Conservation (phyloP, 192 early-diverging fungal species). For the Powellomyces hirtus region DNA sequence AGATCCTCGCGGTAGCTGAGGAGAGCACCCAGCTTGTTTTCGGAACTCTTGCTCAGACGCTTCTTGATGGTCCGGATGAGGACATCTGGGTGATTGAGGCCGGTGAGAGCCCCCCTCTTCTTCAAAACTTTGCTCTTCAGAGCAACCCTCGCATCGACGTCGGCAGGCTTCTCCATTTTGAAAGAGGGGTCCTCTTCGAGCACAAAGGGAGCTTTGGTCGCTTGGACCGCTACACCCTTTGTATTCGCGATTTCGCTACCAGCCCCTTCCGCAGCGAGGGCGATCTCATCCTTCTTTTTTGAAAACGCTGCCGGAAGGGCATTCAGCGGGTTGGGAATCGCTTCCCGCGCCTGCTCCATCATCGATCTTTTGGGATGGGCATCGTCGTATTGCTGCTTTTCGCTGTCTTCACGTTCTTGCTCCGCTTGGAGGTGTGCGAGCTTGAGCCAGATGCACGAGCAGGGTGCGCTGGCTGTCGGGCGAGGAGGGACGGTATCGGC, state of each 20-base stretch:
- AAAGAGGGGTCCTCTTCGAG: background rate
- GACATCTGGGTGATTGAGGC: background rate
- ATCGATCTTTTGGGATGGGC: background rate
- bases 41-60: slow-evolving; percentile 7
- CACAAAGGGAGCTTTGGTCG: background rate
- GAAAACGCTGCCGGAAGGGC: background rate
- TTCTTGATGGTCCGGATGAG: slow-evolving; percentile 1
- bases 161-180: background rate
- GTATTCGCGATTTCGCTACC: background rate
- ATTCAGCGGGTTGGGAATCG: background rate
- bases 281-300: no score
- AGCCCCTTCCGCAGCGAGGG: no score
- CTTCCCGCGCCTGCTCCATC: background rate
- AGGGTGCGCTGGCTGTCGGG: background rate
- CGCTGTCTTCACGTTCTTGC: background rate
- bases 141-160: background rate
- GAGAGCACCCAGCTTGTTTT: slow-evolving; percentile 18
- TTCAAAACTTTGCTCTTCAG: background rate
- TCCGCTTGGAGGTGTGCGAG: background rate
- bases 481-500: slow-evolving; percentile 12
- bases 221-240: background rate
- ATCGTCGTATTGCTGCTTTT: background rate
- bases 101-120: background rate
- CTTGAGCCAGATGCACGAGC: slow-evolving; percentile 10
- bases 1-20: slow-evolving; percentile 14